A percentile compares a stretch with the other conserved stretches of the same genome.
These are phyloP conservation scores for Nidula niveotomentosa DNA, from an alignment of 1,284 basidiomycete genomes.

Conservation along the genomic window DNA sequence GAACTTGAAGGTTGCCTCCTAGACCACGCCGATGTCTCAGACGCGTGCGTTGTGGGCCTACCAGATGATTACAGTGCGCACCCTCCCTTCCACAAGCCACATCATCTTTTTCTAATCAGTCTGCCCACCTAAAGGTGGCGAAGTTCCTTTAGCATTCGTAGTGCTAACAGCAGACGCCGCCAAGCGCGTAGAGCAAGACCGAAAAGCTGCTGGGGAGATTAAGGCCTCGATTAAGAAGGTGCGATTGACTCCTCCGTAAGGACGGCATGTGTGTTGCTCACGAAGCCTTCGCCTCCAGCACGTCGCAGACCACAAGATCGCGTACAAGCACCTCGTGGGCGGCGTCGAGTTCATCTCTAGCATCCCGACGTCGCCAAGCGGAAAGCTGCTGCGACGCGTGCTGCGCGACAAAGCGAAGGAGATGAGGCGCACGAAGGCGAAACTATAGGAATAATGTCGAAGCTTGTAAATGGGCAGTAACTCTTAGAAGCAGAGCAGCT, in stretches of 20 bases:
- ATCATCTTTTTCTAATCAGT: neutral
- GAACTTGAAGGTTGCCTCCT: slow-evolving; percentile 75
- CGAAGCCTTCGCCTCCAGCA: slow-evolving; percentile 37
- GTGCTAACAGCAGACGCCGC: slow-evolving; percentile 45
- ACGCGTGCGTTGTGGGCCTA: slow-evolving; percentile 76
- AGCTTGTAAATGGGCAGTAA: no score
- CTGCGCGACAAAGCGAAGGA: slow-evolving; percentile 50
- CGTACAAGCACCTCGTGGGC: slow-evolving; percentile 68
- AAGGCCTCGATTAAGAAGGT: slow-evolving; percentile 50
- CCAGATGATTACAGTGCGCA: slow-evolving; percentile 63
- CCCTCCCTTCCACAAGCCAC: neutral
- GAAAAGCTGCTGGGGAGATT: slow-evolving; percentile 29
- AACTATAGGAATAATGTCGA: slow-evolving; percentile 10
- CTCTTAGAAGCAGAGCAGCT: no score
- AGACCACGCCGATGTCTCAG: slow-evolving; percentile 66
- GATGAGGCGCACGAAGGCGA: slow-evolving; percentile 18
- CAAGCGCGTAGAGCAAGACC: slow-evolving; percentile 28
- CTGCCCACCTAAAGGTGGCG: slow-evolving; percentile 43
- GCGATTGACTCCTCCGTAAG: slow-evolving; percentile 7
- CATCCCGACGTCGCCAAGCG: slow-evolving; percentile 64
- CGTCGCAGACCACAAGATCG: slow-evolving; percentile 65
- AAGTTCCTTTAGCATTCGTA: slow-evolving; percentile 67
- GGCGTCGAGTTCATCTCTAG: slow-evolving; percentile 62
- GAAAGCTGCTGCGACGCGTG: slow-evolving; percentile 53
- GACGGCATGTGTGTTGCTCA: neutral